Evolutionary conservation across 2,329 filamentous ascomycete species (phyloP).

Genomic region (Knufia fluminis): DNA sequence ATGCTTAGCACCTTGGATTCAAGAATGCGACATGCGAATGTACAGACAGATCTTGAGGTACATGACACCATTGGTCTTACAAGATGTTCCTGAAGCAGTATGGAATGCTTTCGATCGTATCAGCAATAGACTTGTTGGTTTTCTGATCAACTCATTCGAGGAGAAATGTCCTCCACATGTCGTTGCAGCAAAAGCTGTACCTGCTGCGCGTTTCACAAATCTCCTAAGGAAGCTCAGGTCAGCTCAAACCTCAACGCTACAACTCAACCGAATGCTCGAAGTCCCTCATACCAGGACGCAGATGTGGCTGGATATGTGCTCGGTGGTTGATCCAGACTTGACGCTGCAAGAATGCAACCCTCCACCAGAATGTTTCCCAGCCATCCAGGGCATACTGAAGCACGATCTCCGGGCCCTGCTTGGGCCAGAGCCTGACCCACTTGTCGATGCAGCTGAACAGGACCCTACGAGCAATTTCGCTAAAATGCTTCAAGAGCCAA

Average conservation of each 20-base stretch:
- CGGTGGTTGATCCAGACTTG: slow-evolving; percentile 46
- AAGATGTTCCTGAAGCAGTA: slow-evolving; percentile 81
- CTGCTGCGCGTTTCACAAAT: slow-evolving; percentile 78
- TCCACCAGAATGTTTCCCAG: slow-evolving; percentile 41
- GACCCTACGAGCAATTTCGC: slow-evolving; percentile 25
- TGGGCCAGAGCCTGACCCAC: slow-evolving; percentile 26
- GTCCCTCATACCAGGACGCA: slow-evolving; percentile 82
- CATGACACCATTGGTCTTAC: slow-evolving; percentile 75
- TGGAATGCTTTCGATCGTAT: slow-evolving; percentile 81
- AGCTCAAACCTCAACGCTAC: slow-evolving; percentile 88
- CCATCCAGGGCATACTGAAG: slow-evolving; percentile 30
- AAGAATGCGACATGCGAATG: slow-evolving; percentile 87
- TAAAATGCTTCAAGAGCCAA: slow-evolving; percentile 16
- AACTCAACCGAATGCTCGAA: slow-evolving; percentile 84
- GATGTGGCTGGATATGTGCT: slow-evolving; percentile 91
- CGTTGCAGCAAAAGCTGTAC: slow-evolving; percentile 74
- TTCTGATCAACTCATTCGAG: slow-evolving; percentile 78
- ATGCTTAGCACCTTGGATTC: slow-evolving; percentile 80
- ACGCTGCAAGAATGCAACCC: slow-evolving; percentile 50
- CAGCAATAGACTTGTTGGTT: slow-evolving; percentile 66
- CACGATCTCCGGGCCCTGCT: slow-evolving; percentile 36
- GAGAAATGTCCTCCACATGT: slow-evolving; percentile 78
- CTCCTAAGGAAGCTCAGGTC: slow-evolving; percentile 78
- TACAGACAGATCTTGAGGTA: slow-evolving; percentile 97
- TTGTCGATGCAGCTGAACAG: slow-evolving; percentile 26